phyloP scores from a whole-genome alignment of 306 rosid genomes.

The Castanospermum australe region DNA sequence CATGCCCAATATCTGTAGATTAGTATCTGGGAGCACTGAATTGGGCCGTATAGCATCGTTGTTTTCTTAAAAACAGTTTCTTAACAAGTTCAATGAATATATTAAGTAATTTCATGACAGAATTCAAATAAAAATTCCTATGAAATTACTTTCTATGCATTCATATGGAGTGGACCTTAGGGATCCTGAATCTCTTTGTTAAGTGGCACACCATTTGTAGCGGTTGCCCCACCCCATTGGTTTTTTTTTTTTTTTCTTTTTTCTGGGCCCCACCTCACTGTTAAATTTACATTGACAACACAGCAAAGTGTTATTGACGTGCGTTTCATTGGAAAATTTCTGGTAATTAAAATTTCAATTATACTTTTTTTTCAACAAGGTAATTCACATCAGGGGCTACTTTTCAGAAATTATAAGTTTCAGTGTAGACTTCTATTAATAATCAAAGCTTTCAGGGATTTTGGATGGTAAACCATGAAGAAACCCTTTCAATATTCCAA shows the following conservation, averaged over 20 bases:
- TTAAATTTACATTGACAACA: background rate
- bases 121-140: background rate
- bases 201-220: background rate
- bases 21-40: background rate
- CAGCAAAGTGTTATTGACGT: background rate
- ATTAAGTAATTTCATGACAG: background rate
- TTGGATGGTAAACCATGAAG: background rate
- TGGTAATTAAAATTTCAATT: background rate
- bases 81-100: too few species aligned
- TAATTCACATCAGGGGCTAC: background rate
- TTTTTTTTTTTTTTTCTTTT: too few species aligned
- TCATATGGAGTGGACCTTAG: background rate
- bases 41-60: background rate
- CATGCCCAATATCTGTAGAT: background rate
- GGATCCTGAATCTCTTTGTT: background rate
- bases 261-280: too few species aligned
- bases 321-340: background rate
- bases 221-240: background rate
- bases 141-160: background rate
- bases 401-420: background rate
- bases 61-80: background rate
- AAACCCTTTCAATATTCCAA: background rate
- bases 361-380: background rate
- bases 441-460: too few species aligned
- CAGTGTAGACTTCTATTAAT: too few species aligned